phyloP scores from a whole-genome alignment of 306 rosid species.

The Begonia loranthoides region DNA sequence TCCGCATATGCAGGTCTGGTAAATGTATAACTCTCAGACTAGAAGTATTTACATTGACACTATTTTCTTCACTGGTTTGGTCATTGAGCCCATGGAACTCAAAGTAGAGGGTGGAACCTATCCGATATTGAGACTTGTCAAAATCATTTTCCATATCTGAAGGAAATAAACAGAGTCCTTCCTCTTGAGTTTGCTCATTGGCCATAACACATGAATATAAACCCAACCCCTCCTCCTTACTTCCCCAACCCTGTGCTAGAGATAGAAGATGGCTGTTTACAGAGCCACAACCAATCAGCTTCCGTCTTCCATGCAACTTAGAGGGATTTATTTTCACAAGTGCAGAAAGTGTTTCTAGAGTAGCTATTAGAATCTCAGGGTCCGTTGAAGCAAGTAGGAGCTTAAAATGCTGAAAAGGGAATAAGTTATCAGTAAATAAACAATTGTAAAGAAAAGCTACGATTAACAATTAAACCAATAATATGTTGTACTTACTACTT shows the following conservation, averaged over 20 bases:
- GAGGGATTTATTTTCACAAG: constrained; percentile 90
- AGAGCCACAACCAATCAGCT: constrained; percentile 84
- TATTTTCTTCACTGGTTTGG: constrained; percentile 37
- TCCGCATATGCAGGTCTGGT: constrained; percentile 62
- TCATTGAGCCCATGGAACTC: constrained; percentile 51
- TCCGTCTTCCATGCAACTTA: constrained; percentile 83
- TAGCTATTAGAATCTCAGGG: constrained; percentile 75
- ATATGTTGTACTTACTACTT: too few species aligned
- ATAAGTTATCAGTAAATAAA: not conserved
- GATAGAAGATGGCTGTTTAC: constrained; percentile 81
- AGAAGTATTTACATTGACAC: constrained; percentile 26
- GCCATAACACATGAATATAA: constrained; percentile 77
- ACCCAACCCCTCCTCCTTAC: constrained; percentile 97
- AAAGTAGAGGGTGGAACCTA: constrained; percentile 89
- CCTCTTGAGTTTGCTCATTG: constrained; percentile 62
- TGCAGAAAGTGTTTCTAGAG: constrained; percentile 83
- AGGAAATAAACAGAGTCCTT: constrained; percentile 65
- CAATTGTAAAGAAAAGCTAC: not conserved
- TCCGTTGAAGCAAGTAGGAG: constrained; percentile 82
- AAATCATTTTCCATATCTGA: constrained; percentile 53
- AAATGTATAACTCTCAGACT: constrained; percentile 58
- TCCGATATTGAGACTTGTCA: constrained; percentile 53
- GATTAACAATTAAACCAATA: too few species aligned
- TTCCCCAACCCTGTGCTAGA: constrained; percentile 98
- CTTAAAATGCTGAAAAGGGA: constrained; percentile 73